Evolutionary conservation across 148 eudicot genomes (phyloP), one percentile per base, ranked within the genome.

Genomic region (Heliamphora exappendiculata): DNA sequence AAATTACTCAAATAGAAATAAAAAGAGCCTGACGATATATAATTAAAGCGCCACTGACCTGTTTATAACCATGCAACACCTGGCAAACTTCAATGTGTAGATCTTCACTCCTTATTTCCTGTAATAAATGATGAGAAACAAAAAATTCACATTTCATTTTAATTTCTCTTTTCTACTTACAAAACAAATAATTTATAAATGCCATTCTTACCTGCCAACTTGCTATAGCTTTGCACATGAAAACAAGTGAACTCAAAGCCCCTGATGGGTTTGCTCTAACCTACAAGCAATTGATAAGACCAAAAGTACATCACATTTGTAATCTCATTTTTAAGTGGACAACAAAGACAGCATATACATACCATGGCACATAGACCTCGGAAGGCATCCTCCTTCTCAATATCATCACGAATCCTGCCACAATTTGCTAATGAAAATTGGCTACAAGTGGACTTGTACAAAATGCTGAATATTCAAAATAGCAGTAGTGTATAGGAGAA

Each of bases 291-390:
- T 70, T 24, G 69, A 75, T n/a, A 49, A 71, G 71, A 62, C 9
- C 10, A 4, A 33, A 53, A 16, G 59, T 42, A 47, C 54, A 62
- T 42, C 39, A 72, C 57, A 12, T 10, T 22, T 75, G 31, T 37
- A 49, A 75, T 76, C 73, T 74, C 29, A 78, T n/a, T 20, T n/a
- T 45, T 28, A 44, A 58, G 57, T 42, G 20, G 63, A 47, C 63
- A 2, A 75, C 24, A 7, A 34, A 74, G 39, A 60, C 73, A n/a
- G 45, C 17, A 78, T 65, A 45, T 60, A 47, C 80, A 78, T 73
- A 95, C 98, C 94, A 92, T 75, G n/a, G 98, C 96, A 78, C 97
- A 95, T 88, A 95, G 85, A 81, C 98, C 98, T 75, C 96, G 91
- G 84, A 95, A 95, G 39, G 98, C 98, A 69, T 95, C 98, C 85